These are phyloP conservation scores for Chernovozyma aurita DNA, from an alignment of 1,139 yeast genomes.

Conservation along the genomic window DNA sequence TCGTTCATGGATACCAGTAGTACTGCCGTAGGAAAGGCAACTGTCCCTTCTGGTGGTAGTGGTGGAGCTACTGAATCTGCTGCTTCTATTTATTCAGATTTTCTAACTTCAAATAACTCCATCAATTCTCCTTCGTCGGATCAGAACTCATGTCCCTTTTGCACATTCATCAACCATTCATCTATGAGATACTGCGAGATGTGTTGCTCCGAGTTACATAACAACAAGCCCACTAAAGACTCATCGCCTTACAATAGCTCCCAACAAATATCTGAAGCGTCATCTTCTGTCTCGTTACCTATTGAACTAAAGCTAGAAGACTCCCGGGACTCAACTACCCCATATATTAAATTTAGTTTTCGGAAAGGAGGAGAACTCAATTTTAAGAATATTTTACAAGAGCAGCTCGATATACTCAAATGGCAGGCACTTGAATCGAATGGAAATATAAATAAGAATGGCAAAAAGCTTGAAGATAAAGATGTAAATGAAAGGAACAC, in stretches of 20 bases:
- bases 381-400: slow-evolving; percentile 41
- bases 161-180: slow-evolving; percentile 86
- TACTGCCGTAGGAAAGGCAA: too few relatives aligned
- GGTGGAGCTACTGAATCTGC: too few relatives aligned
- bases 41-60: too few relatives aligned
- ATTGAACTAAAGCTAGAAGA: slow-evolving; percentile 7
- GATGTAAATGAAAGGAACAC: slow-evolving; percentile 9
- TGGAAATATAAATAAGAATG: slow-evolving; percentile 41
- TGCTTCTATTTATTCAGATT: too few relatives aligned
- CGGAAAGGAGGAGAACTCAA: slow-evolving; percentile 53
- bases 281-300: slow-evolving; percentile 5
- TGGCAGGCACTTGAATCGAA: slow-evolving; percentile 39
- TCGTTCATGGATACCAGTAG: too few relatives aligned
- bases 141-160: slow-evolving; percentile 80
- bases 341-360: slow-evolving; percentile 56
- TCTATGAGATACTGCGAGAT: slow-evolving; percentile 76
- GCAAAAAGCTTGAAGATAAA: slow-evolving; percentile 18
- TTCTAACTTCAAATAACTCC: too few relatives aligned
- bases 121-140: too few relatives aligned
- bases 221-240: too few relatives aligned
- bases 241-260: too few relatives aligned
- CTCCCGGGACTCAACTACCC: slow-evolving; percentile 13
- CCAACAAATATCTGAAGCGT: neutral
- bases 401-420: slow-evolving; percentile 38
- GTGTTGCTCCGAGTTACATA: slow-evolving; percentile 62